Evolutionary conservation across 1,284 basidiomycete species (phyloP).

Genomic region (Cryptococcus wingfieldii): DNA sequence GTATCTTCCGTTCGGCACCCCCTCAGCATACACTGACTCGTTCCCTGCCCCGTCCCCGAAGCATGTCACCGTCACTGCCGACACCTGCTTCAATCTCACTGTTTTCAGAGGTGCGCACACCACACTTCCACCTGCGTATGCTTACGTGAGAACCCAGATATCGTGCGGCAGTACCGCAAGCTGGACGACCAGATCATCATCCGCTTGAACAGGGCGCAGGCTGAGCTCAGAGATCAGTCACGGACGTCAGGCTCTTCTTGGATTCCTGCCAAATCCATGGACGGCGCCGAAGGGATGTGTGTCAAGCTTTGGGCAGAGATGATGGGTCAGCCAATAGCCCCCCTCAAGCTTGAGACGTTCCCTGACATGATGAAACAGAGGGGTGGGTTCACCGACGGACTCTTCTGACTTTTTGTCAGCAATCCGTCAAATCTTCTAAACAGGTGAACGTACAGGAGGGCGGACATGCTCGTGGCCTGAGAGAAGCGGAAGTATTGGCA

Average conservation of each 20-base stretch:
- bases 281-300: constrained; percentile 59
- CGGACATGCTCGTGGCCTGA: constrained; percentile 53
- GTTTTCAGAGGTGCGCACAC: constrained; percentile 68
- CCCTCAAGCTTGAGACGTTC: constrained; percentile 2
- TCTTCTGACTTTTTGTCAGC: constrained; percentile 72
- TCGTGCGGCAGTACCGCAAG: constrained; percentile 76
- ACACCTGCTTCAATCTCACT: constrained; percentile 69
- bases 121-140: background rate
- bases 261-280: constrained; percentile 20
- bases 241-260: constrained; percentile 41
- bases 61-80: constrained; percentile 39
- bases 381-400: constrained; percentile 78
- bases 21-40: constrained; percentile 46
- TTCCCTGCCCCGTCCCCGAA: constrained; percentile 43
- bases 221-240: constrained; percentile 64
- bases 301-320: constrained; percentile 74
- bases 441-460: constrained; percentile 49
- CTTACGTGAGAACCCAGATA: constrained; percentile 54
- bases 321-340: constrained; percentile 57
- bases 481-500: constrained; percentile 71
- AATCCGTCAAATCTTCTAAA: constrained; percentile 66
- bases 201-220: constrained; percentile 75
- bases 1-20: constrained; percentile 38
- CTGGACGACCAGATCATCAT: constrained; percentile 78
- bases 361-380: constrained; percentile 50